Conservation (phyloP, 306 rosid genomes). For the Fragaria iinumae region DNA sequence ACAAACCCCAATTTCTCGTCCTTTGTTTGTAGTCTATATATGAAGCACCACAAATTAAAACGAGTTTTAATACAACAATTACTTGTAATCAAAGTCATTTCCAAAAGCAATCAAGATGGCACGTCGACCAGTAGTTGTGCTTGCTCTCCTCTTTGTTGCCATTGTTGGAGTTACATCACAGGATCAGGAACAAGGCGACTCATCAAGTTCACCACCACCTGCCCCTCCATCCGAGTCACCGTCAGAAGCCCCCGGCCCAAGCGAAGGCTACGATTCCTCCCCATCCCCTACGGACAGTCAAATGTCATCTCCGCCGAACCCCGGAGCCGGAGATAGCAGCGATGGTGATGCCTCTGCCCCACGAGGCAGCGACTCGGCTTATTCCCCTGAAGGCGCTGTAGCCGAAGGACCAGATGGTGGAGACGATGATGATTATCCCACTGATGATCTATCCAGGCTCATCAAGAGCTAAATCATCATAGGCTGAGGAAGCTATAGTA, state of each 20-base stretch:
- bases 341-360: not conserved
- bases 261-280: not conserved
- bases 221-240: conserved; percentile 31
- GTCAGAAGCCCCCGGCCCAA: not conserved
- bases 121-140: conserved; percentile 20
- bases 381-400: not conserved
- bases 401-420: not conserved
- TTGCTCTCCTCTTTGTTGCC: conserved; percentile 47
- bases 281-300: not conserved
- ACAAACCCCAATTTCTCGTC: not conserved
- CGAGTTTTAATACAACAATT: not conserved
- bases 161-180: conserved; percentile 31
- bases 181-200: not conserved
- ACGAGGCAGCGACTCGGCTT: not conserved
- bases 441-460: conserved; percentile 22
- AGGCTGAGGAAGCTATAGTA: not conserved
- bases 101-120: conserved; percentile 38
- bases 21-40: not conserved
- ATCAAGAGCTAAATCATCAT: conserved; percentile 9
- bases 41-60: not conserved
- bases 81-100: not conserved
- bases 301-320: conserved; percentile 4
- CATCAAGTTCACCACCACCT: conserved; percentile 7
- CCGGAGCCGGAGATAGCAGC: not conserved
- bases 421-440: conserved; percentile 10